Evolutionary conservation across 2,329 filamentous ascomycete species (phyloP).

Genomic region (Pseudocercospora cruenta): DNA sequence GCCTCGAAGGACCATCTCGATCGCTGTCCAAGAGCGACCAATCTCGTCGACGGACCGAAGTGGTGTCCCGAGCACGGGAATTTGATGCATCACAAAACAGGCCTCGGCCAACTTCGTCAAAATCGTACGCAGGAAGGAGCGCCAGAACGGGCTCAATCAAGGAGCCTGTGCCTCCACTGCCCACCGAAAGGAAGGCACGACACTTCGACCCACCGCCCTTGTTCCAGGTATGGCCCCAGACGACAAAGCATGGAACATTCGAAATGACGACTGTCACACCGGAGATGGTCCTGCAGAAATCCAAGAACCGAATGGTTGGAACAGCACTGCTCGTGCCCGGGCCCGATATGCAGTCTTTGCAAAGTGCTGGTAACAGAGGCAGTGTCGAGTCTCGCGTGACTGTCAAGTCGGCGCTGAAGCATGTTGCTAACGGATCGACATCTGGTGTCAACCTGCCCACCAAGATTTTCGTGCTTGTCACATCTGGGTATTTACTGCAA

Average conservation of each 20-base stretch:
- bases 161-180: constrained; percentile 16
- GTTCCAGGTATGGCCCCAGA: constrained; percentile 85
- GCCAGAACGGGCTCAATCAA: constrained; percentile 8
- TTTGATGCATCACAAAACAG: constrained; percentile 6
- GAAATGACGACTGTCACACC: constrained; percentile 68
- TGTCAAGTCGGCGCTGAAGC: constrained; percentile 22
- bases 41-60: constrained; percentile 12
- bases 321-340: constrained; percentile 17
- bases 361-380: constrained; percentile 11
- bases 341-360: constrained; percentile 17
- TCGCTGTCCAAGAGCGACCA: constrained; percentile 18
- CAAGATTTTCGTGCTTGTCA: constrained; percentile 73
- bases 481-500: constrained; percentile 73
- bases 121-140: constrained; percentile 14
- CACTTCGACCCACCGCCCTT: constrained; percentile 65
- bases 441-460: constrained; percentile 58
- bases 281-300: constrained; percentile 53
- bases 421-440: constrained; percentile 19
- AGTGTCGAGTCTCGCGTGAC: constrained; percentile 24
- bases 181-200: constrained; percentile 17
- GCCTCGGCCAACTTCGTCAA: constrained; percentile 22
- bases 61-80: constrained; percentile 16
- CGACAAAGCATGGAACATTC: constrained; percentile 73
- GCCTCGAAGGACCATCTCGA: constrained; percentile 33
- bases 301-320: constrained; percentile 19